Evolutionary conservation across 345 rosid genomes (phyloP).

Genomic region (Aegle marmelos): DNA sequence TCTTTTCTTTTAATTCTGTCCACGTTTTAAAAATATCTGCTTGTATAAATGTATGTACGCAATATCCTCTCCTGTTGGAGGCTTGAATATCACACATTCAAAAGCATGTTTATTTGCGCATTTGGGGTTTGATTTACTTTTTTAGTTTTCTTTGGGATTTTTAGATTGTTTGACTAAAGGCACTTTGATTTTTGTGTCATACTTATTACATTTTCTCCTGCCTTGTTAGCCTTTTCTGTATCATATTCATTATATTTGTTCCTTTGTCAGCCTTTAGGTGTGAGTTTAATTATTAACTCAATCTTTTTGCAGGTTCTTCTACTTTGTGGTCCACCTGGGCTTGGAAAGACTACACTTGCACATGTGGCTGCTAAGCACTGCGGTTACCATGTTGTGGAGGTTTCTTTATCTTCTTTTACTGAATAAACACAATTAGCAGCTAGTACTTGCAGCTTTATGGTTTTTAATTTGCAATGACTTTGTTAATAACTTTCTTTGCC

Average conservation of each 20-base stretch:
- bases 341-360: constrained; percentile 99
- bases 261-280: constrained; percentile 4
- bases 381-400: constrained; percentile 97
- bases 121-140: not conserved
- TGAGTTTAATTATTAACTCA: constrained; percentile 5
- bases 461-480: constrained; percentile 1
- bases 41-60: too few species aligned
- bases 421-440: constrained; percentile 7
- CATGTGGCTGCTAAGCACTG: constrained; percentile 98
- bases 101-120: not conserved
- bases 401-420: constrained; percentile 32
- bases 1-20: too few species aligned
- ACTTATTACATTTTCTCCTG: not conserved
- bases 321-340: constrained; percentile 98
- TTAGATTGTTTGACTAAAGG: not conserved
- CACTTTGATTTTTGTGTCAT: not conserved
- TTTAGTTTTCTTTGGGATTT: not conserved
- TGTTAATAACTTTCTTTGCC: not conserved
- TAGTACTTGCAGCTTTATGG: constrained; percentile 1
- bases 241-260: not conserved
- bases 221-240: constrained; percentile 7
- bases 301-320: constrained; percentile 73
- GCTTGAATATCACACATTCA: not conserved
- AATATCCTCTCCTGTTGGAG: not conserved
- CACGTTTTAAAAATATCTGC: too few species aligned